Conservation (phyloP, 805 yeast species). For the Torulaspora franciscae region DNA sequence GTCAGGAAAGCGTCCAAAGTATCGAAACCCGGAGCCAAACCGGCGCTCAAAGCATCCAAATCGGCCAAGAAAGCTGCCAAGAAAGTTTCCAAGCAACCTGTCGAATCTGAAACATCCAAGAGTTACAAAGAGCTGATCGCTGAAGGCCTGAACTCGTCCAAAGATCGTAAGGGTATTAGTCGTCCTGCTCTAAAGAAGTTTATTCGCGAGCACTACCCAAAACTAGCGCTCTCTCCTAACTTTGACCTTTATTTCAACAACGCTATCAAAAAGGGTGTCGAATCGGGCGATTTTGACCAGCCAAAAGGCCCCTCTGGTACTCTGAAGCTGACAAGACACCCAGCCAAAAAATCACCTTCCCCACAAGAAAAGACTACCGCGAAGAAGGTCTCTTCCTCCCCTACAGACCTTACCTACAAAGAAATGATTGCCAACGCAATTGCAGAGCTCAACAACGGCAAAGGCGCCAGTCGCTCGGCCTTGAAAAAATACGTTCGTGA, state of each 20-base stretch:
- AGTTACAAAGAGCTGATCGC: conserved; percentile 34
- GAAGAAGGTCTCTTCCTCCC: conserved; percentile 10
- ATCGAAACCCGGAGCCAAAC: not conserved
- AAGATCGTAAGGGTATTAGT: conserved; percentile 77
- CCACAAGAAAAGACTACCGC: conserved; percentile 5
- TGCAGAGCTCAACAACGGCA: conserved; percentile 67
- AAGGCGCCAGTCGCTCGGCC: conserved; percentile 81
- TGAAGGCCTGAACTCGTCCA: conserved; percentile 63
- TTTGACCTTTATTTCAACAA: conserved; percentile 73
- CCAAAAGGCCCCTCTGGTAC: conserved; percentile 92
- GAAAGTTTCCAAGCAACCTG: conserved; percentile 11
- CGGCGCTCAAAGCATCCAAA: conserved; percentile 1
- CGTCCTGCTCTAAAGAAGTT: conserved; percentile 87
- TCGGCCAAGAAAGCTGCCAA: conserved; percentile 4
- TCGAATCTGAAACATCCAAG: conserved; percentile 14
- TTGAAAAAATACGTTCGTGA: conserved; percentile 71
- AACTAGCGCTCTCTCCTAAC: conserved; percentile 51
- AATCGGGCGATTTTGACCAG: conserved; percentile 65
- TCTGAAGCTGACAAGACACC: conserved; percentile 47
- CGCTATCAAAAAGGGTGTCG: conserved; percentile 78
- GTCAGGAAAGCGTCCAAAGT: conserved; percentile 7
- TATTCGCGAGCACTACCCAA: conserved; percentile 51
- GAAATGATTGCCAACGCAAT: conserved; percentile 52
- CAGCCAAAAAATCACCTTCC: conserved; percentile 2
- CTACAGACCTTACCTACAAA: conserved; percentile 23